phyloP scores from a whole-genome alignment of 805 yeast species.

The Yarrowia divulgata region DNA sequence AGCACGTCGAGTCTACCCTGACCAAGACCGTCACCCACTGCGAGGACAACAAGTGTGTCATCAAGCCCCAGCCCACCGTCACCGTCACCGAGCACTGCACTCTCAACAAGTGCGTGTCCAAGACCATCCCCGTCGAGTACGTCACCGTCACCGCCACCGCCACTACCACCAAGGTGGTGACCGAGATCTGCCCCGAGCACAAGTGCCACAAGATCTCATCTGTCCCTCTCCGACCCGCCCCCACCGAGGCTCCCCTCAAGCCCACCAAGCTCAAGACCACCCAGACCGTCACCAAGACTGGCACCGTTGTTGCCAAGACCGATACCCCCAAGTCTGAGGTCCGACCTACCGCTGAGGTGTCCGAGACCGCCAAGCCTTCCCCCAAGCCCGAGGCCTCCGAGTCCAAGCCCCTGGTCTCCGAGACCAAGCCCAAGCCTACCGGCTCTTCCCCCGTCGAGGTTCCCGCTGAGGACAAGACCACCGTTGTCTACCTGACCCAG shows the following conservation, averaged over 20 bases:
- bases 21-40: slow-evolving; percentile 37
- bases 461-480: neutral
- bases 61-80: slow-evolving; percentile 24
- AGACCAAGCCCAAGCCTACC: slow-evolving; percentile 10
- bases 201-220: slow-evolving; percentile 25
- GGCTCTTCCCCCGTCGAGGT: slow-evolving; percentile 14
- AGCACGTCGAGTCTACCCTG: slow-evolving; percentile 18
- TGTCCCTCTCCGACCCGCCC: slow-evolving; percentile 4
- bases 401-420: slow-evolving; percentile 1
- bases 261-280: slow-evolving; percentile 21
- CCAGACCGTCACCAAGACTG: slow-evolving; percentile 13
- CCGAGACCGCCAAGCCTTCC: neutral
- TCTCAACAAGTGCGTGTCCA: slow-evolving; percentile 15
- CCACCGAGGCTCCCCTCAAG: slow-evolving; percentile 25
- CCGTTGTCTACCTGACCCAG: slow-evolving; percentile 17
- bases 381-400: neutral
- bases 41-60: slow-evolving; percentile 22
- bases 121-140: slow-evolving; percentile 16
- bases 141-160: slow-evolving; percentile 9
- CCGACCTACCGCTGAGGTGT: neutral
- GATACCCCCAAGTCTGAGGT: slow-evolving; percentile 14
- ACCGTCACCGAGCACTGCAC: slow-evolving; percentile 17
- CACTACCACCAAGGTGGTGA: slow-evolving; percentile 7
- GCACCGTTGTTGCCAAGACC: neutral
- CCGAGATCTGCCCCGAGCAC: slow-evolving; percentile 22